Evolutionary conservation across 2,329 filamentous ascomycete genomes (phyloP), one percentile per base, ranked within the genome.

Genomic region (Aspergillus puulaauensis): DNA sequence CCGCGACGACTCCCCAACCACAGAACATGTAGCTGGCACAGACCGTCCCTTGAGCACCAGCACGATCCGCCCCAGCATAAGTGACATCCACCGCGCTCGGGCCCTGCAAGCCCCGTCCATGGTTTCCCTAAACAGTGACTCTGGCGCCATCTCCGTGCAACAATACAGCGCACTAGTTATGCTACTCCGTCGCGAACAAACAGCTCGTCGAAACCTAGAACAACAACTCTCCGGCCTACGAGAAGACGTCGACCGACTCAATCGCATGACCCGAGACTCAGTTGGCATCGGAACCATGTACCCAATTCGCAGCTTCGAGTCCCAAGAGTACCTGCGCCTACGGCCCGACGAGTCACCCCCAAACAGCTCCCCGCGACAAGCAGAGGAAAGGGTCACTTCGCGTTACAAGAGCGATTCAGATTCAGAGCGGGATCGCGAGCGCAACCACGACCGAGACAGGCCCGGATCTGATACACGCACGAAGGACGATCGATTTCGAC

Each of bases 81-180:
- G 65, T 31, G 69, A 64, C 5, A 63, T 70, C 11, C 67, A 72
- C 21, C 66, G 68, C 21, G 61, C 67, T 5, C 65, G 59, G 3
- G 61, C 63, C 6, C 53, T 66, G 52, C 68, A 67, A 52, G 61
- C 62, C 4, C 66, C 70, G 3, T 74, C 73, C 0, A 64, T 72
- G 17, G 64, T 64, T 6, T 75, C 73, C 1, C 52, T 71, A 19
- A 35, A 35, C 27, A 65, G 64, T 9, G 72, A 76, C 44, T 67
- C 69, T 49, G 61, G 64, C 31, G 66, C 68, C 7, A 75, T 78
- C 41, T 78, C 78, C 4, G 71, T 78, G 15, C 78, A 81, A 43
- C 77, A 80, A 54, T 80, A 80, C 61, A 79, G 76, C 56, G 74
- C 75, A 0, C 68, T 81, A 2, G 73, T 79, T 27, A 78, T 73